Base-by-base conservation (phyloP, 352 stramenopile species). In the Globisporangium okanoganense region DNA sequence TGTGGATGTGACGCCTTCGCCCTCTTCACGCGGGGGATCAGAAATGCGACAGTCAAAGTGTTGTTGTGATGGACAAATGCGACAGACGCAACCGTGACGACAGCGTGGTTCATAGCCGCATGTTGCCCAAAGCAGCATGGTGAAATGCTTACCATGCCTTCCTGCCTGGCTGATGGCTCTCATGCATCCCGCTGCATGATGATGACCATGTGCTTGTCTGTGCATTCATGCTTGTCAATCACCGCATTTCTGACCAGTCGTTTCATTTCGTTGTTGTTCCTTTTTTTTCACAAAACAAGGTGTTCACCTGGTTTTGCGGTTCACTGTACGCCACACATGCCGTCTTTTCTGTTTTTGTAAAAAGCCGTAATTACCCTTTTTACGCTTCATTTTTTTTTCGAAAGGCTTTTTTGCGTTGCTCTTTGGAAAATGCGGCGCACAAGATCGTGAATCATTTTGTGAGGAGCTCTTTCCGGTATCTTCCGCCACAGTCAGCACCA, bases 381-480 rank as follows among this genome's bases (percentile, higher is more conserved):
- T 55, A 25, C 14, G 18, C 24, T 16, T 5, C 3, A 2, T 4
- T 16, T 36, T 51, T 50, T 53, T 53, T 53, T 53, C 47, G 47
- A 58, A 53, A 22, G 16, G 24, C 29, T 53, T 25, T 33, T 16
- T n/a, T n/a, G n/a, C n/a, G n/a, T n/a, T n/a, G n/a, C 47, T 18
- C 31, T 53, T 54, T 18, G 31, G 48, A 55, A 55, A 41, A 22
- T 55, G 48, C 27, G 27, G 27, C 27, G 48, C 48, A 55, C 48
- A 55, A 55, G 48, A 55, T 55, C 48, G 48, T 55, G 33, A 55
- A 55, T 55, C 48, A 55, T 55, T 40, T n/a, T 55, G 48, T 25
- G 27, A 55, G 27, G 27, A 55, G 48, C 48, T 52, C 47, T 52
- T 29, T 2, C 43, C 24, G 27, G 48, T 52, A 56, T 56, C 49